These are phyloP conservation scores for Xylaria sp. DNA, from an alignment of 2,329 filamentous ascomycete genomes.

Conservation along the genomic window DNA sequence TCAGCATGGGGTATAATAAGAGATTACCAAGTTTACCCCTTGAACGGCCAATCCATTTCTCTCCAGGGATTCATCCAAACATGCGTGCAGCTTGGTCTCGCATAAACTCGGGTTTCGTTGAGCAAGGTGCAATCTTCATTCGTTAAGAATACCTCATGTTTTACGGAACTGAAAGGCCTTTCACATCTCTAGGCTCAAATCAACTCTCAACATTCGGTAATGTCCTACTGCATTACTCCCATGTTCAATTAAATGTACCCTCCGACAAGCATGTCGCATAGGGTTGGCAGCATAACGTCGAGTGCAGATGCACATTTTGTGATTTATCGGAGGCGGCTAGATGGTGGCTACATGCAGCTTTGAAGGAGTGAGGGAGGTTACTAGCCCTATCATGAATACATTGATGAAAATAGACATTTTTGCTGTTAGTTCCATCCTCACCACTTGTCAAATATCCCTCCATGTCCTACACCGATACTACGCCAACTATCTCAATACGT, in stretches of 20 bases:
- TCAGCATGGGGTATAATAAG: constrained; percentile 18
- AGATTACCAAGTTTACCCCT: constrained; percentile 21
- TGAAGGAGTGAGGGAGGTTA: constrained; percentile 10
- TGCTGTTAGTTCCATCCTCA: constrained; percentile 22
- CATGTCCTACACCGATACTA: constrained; percentile 37
- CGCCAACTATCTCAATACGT: constrained; percentile 39
- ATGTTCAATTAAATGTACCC: constrained; percentile 5
- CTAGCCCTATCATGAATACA: constrained; percentile 33
- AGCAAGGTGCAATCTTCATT: constrained; percentile 29
- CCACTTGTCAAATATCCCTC: constrained; percentile 31
- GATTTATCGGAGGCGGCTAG: constrained; percentile 11
- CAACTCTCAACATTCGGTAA: constrained; percentile 5
- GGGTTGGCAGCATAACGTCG: constrained; percentile 19
- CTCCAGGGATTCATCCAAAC: constrained; percentile 35
- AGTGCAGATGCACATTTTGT: constrained; percentile 24
- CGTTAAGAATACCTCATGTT: constrained; percentile 19
- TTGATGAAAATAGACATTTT: constrained; percentile 15
- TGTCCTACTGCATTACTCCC: constrained; percentile 27
- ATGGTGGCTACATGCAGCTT: constrained; percentile 30
- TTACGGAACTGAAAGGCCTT: constrained; percentile 9
- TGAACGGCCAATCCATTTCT: constrained; percentile 18
- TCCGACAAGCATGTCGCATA: constrained; percentile 6
- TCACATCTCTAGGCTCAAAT: constrained; percentile 17
- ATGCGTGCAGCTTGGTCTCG: constrained; percentile 28
- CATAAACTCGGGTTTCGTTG: constrained; percentile 18